A percentile compares a stretch with the other conserved stretches of the same genome.
Evolutionary conservation across 345 rosid species (phyloP).

Genomic region (Kernera saxatilis): DNA sequence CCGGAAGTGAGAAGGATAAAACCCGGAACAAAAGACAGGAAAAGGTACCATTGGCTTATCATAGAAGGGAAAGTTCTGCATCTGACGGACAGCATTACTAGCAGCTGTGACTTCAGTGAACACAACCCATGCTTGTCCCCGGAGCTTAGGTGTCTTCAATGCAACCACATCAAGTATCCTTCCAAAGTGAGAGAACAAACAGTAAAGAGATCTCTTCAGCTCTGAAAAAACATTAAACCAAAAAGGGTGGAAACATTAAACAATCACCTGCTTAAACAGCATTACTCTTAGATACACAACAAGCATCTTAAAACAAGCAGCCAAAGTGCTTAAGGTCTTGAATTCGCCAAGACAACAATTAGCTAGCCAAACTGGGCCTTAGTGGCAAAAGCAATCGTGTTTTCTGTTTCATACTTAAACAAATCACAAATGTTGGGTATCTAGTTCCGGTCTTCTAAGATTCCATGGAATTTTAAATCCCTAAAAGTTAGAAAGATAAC

Average conservation of each 20-base stretch:
- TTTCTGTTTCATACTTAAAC: not conserved
- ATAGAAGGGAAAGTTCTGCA: constrained; percentile 91
- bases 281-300: not conserved
- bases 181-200: constrained; percentile 89
- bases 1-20: too few species aligned
- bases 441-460: not conserved
- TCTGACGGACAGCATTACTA: constrained; percentile 80
- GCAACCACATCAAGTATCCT: constrained; percentile 92
- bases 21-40: too few species aligned
- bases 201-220: constrained; percentile 84
- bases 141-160: constrained; percentile 84
- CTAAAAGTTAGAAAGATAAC: not conserved
- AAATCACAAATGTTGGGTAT: not conserved
- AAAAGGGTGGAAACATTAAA: not conserved
- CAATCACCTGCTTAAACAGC: not conserved
- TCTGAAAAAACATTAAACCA: constrained; percentile 35
- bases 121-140: constrained; percentile 94
- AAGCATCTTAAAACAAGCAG: not conserved
- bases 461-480: not conserved
- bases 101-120: constrained; percentile 88
- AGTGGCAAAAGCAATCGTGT: not conserved
- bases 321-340: not conserved
- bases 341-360: not conserved
- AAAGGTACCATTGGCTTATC: constrained; percentile 79
- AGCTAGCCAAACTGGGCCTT: not conserved